Base-by-base conservation (phyloP, 2,329 filamentous ascomycete genomes). In the Aspergillus caelatus region DNA sequence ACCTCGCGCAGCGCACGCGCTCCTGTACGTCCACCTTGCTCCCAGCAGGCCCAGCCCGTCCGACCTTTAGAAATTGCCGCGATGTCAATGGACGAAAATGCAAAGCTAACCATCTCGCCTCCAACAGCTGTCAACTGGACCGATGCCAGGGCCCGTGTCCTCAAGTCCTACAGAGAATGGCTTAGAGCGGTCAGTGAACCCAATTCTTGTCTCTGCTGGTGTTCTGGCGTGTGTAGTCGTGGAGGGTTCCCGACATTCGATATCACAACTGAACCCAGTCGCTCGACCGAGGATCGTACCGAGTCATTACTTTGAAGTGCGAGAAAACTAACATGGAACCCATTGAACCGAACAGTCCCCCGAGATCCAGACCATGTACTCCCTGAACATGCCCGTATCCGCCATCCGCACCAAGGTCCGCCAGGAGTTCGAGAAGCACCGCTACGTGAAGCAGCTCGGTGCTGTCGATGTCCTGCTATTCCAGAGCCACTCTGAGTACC, bases 311-410 rank as follows among this genome's bases (percentile, higher is more conserved):
- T 10, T 28, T 32, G 12, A 59, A 52, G 21, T 46, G 57, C 8
- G 21, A 34, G 14, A 12, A 26, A n/a, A 39, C 52, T 55, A 19
- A 55, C 52, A 39, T 36, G 21, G 52, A 55, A 41, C 6, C n/a
- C 16, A 48, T 59, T 36, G 39, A 32, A 32, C 43, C 26, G n/a
- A 54, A 65, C 78, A 99, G 95, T 93, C 93, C 46, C 94, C 95
- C 65, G 94, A 98, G 79, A 94, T 99, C 76, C 95, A 98, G 81
- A 91, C 89, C 66, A 97, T 98, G 93, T 99, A 99, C 88, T 91
- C 91, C 67, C 84, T 99, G 75, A 92, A 92, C 77, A 88, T 96
- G 76, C 93, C 94, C 59, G 89, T 97, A 59, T 91, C 94, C 46
- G 85, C 87, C 67, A 89, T 99, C 77, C 91, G 95, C 72, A 96